Evolutionary conservation across 179 eudicot species (phyloP), one percentile per base, ranked within the genome.

Genomic region (Silene noctiflora): DNA sequence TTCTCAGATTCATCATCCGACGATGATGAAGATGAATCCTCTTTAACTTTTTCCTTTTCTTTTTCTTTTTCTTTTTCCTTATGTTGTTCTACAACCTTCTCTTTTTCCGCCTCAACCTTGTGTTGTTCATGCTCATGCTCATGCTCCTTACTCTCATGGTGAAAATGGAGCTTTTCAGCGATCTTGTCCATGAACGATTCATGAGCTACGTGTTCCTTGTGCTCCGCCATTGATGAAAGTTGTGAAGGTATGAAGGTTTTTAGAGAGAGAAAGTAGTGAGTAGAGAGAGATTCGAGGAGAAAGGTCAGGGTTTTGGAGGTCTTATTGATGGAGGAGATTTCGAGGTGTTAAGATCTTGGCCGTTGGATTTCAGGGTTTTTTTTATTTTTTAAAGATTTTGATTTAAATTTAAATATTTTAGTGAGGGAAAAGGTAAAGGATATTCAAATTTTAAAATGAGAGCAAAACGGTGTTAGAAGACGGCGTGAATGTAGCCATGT

Each of bases 181-280:
- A 85, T 80, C 85, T 77, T 85, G 71, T 85, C 87, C 79, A 85
- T 75, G 19, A 85, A 72, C 24, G 87, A 60, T 31, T 78, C 73
- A 2, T 76, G 67, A 51, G 58, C 78, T 8, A 3, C 60, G 21
- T 51, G 19, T 2, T 81, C 83, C 29, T 62, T 22, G 68, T 65
- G 59, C 1, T 84, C 87, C 83, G 85, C 83, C 87, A 84, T 84
- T 72, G 33, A 71, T 22, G 58, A 44, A 21, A 1, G 75, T 59
- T 35, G 27, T 61, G 17, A 25, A 67, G 27, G 33, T 46, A 29
- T 3, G 33, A 33, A 33, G 6, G 7, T 13, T 53, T 29, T 14
- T 24, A 70, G 29, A 20, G 74, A 27, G 27, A 16, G 63, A 21
- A 10, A 1, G 12, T 11, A 1, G 12, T 10, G 9, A 10, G 4